Percentiles rank a stretch among this genome's conserved stretches.
These are phyloP conservation scores for Harringtonia aguacate DNA, from an alignment of 2,329 filamentous ascomycete genomes.

Conservation along the genomic window DNA sequence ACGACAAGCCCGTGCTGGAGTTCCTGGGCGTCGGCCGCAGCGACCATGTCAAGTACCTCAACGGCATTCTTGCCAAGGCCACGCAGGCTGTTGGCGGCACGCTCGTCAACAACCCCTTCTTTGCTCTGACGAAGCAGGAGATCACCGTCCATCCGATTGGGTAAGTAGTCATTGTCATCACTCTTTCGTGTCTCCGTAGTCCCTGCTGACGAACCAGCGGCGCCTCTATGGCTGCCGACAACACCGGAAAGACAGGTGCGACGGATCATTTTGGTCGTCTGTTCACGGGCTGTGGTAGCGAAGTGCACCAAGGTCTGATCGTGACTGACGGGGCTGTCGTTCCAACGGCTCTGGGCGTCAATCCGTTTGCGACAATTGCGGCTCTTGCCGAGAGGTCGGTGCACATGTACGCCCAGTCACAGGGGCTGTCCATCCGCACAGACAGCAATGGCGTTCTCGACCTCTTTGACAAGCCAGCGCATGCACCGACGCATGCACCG, in stretches of 20 bases:
- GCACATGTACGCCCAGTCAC: conserved; percentile 32
- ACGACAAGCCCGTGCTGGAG: conserved; percentile 48
- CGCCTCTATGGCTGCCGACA: conserved; percentile 50
- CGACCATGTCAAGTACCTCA: conserved; percentile 41
- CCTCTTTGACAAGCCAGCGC: conserved; percentile 41
- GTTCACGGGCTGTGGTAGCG: conserved; percentile 38
- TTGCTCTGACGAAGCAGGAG: conserved; percentile 42
- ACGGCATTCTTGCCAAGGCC: conserved; percentile 39
- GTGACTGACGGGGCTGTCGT: conserved; percentile 52
- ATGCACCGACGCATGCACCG: conserved; percentile 13
- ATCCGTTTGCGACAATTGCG: conserved; percentile 59
- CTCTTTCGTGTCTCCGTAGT: too few relatives aligned
- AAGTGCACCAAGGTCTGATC: conserved; percentile 46
- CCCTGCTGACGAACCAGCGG: conserved; percentile 24
- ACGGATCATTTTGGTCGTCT: conserved; percentile 52
- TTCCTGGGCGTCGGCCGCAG: conserved; percentile 49
- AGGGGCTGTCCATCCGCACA: conserved; percentile 31
- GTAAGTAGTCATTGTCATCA: conserved; percentile 20
- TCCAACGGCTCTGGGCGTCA: conserved; percentile 52
- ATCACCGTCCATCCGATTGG: conserved; percentile 59
- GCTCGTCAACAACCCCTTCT: conserved; percentile 47
- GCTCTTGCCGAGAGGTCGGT: conserved; percentile 57
- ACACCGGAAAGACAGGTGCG: conserved; percentile 44
- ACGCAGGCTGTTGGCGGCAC: conserved; percentile 49
- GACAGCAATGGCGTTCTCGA: conserved; percentile 38